Conservation (phyloP, 1,284 basidiomycete species). For the Pseudozyma sp. region DNA sequence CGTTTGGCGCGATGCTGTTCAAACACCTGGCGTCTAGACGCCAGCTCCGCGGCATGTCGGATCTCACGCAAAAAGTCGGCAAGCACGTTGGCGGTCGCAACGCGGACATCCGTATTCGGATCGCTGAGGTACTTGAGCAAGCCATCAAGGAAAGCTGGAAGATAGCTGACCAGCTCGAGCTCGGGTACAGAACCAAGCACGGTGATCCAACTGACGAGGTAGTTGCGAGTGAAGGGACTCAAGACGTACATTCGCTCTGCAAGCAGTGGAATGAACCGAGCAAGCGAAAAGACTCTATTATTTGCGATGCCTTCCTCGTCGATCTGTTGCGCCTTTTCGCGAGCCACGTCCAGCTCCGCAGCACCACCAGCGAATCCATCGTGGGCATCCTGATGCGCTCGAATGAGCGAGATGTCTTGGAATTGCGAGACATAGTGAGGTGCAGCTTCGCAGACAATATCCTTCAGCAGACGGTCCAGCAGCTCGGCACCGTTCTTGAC, state of each 20-base stretch:
- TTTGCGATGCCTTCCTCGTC: slow-evolving; percentile 45
- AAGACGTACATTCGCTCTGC: slow-evolving; percentile 93
- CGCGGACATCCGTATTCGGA: slow-evolving; percentile 90
- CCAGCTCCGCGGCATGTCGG: slow-evolving; percentile 59
- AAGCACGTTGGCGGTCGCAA: slow-evolving; percentile 89
- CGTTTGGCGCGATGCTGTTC: slow-evolving; percentile 38
- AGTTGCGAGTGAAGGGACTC: slow-evolving; percentile 94
- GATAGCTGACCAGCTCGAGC: slow-evolving; percentile 90
- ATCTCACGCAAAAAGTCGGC: slow-evolving; percentile 92
- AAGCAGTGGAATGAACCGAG: slow-evolving; percentile 92
- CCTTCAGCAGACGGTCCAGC: slow-evolving; percentile 95
- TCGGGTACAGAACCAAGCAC: slow-evolving; percentile 97
- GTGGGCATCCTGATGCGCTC: slow-evolving; percentile 74
- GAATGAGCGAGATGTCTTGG: slow-evolving; percentile 73
- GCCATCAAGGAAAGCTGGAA: slow-evolving; percentile 94
- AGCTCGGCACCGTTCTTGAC: slow-evolving; percentile 99
- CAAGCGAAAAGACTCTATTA: slow-evolving; percentile 82
- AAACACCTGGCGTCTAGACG: slow-evolving; percentile 26
- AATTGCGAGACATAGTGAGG: slow-evolving; percentile 93
- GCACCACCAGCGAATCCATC: slow-evolving; percentile 50
- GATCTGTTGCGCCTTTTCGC: slow-evolving; percentile 61
- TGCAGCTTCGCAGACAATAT: slow-evolving; percentile 96
- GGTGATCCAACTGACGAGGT: slow-evolving; percentile 95
- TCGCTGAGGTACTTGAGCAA: slow-evolving; percentile 91
- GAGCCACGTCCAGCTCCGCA: slow-evolving; percentile 63